These are phyloP conservation scores for Cyclostephanos tholiformis DNA, from an alignment of 108 stramenopile species.

Conservation along the genomic window DNA sequence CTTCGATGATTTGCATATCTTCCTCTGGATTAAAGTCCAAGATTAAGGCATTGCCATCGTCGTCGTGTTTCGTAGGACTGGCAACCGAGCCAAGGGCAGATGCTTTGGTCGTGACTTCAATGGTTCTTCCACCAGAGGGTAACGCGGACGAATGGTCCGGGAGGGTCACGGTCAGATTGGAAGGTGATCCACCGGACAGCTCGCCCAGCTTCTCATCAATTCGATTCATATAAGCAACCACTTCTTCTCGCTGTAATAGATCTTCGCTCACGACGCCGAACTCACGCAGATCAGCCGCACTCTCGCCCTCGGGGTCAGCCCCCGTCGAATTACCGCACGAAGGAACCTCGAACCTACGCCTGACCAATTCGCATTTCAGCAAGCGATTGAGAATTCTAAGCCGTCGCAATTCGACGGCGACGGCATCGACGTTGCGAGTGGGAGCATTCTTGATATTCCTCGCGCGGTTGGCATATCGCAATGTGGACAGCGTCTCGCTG, in stretches of 20 bases:
- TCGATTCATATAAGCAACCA: slow-evolving; percentile 57
- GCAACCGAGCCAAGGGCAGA: not conserved
- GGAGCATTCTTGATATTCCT: slow-evolving; percentile 92
- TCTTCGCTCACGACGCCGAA: slow-evolving; percentile 58
- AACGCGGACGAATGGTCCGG: slow-evolving; percentile 5
- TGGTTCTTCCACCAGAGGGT: slow-evolving; percentile 1
- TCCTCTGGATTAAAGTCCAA: slow-evolving; percentile 81
- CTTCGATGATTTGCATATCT: slow-evolving; percentile 84
- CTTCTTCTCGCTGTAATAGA: slow-evolving; percentile 63
- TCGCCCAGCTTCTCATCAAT: slow-evolving; percentile 53
- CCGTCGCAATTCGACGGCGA: slow-evolving; percentile 81
- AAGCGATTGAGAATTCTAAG: slow-evolving; percentile 65
- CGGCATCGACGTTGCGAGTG: slow-evolving; percentile 80
- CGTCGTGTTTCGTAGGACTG: slow-evolving; percentile 22
- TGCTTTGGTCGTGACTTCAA: not conserved
- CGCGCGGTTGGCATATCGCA: slow-evolving; percentile 95
- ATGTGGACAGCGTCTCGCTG: slow-evolving; percentile 90
- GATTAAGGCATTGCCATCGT: slow-evolving; percentile 33
- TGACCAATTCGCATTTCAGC: slow-evolving; percentile 74
- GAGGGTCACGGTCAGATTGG: slow-evolving; percentile 23
- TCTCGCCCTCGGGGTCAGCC: slow-evolving; percentile 10
- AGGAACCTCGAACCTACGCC: slow-evolving; percentile 46
- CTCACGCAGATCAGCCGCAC: slow-evolving; percentile 6
- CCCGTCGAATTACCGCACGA: not conserved
- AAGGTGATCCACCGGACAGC: slow-evolving; percentile 20